Conservation (phyloP, 2,329 filamentous ascomycete genomes). For the Clathrospora elynae region DNA sequence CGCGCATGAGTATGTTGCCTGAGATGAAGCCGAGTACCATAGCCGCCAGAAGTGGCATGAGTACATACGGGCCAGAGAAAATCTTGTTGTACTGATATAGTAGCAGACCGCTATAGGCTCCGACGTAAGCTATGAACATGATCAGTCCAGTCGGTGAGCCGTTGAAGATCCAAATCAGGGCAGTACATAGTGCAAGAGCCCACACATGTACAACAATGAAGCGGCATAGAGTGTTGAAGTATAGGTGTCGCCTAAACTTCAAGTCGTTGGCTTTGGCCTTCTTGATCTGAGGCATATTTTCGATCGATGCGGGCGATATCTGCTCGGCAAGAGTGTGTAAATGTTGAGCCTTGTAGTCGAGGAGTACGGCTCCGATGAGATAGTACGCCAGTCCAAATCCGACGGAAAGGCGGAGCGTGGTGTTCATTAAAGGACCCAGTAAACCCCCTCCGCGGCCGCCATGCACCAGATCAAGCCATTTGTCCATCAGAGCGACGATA, state of each 20-base stretch:
- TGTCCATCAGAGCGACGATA: conserved; percentile 60
- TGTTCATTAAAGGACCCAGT: conserved; percentile 29
- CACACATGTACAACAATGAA: conserved; percentile 60
- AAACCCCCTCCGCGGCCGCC: conserved; percentile 53
- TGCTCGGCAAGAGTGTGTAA: conserved; percentile 54
- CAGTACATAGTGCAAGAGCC: conserved; percentile 57
- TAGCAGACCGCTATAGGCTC: conserved; percentile 58
- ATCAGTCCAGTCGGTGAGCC: conserved; percentile 49
- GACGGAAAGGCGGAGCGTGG: conserved; percentile 53
- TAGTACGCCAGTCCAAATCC: conserved; percentile 65
- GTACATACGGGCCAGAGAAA: conserved; percentile 56
- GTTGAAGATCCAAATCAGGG: conserved; percentile 60
- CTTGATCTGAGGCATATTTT: conserved; percentile 51
- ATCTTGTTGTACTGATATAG: conserved; percentile 59
- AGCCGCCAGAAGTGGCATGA: conserved; percentile 56
- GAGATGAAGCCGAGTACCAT: conserved; percentile 54
- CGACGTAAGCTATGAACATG: conserved; percentile 58
- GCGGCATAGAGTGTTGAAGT: conserved; percentile 57
- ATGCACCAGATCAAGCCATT: conserved; percentile 58
- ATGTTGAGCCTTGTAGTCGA: conserved; percentile 61
- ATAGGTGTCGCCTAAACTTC: conserved; percentile 55
- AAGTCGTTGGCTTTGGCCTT: conserved; percentile 53
- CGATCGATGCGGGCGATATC: conserved; percentile 50
- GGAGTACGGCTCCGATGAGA: conserved; percentile 60
- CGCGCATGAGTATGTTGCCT: conserved; percentile 53